Evolutionary conservation across 1,284 basidiomycete species (phyloP).

Genomic region (Blastosporella zonata): DNA sequence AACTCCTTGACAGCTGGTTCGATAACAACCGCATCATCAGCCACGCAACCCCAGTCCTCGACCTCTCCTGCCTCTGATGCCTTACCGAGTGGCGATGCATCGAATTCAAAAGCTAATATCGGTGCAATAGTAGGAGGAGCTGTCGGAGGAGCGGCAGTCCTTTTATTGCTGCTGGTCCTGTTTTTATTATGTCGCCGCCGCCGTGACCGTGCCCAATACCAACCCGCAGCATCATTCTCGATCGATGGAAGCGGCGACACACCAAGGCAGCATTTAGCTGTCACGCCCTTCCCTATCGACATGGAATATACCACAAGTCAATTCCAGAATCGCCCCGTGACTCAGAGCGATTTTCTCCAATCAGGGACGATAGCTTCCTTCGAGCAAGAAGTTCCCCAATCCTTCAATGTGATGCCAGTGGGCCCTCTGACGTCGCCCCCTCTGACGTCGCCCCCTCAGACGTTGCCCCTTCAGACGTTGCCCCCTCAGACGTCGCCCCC

Average conservation of each 20-base stretch:
- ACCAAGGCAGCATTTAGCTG: neutral
- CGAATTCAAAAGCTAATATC: neutral
- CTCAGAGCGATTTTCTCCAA: constrained; percentile 9
- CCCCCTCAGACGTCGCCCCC: neutral
- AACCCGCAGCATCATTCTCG: neutral
- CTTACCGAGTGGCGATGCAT: neutral
- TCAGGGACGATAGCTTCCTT: constrained; percentile 2
- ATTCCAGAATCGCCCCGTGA: neutral
- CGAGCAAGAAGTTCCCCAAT: neutral
- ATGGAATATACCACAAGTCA: neutral
- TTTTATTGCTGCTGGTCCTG: constrained; percentile 6
- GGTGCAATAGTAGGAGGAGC: constrained; percentile 14
- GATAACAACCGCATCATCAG: neutral
- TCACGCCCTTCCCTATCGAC: neutral
- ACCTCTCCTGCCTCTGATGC: neutral
- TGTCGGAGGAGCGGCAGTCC: constrained; percentile 9
- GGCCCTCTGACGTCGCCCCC: neutral
- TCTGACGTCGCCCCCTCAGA: too few species aligned
- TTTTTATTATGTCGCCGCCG: constrained; percentile 7
- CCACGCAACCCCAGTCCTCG: neutral
- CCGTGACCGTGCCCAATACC: neutral
- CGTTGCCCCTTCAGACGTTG: too few species aligned
- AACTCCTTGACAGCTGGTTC: neutral
- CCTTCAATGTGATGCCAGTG: neutral
- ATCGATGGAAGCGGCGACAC: constrained; percentile 2